phyloP scores from a whole-genome alignment of 2,329 filamentous ascomycete species.

The Chalaropsis ovoidea region DNA sequence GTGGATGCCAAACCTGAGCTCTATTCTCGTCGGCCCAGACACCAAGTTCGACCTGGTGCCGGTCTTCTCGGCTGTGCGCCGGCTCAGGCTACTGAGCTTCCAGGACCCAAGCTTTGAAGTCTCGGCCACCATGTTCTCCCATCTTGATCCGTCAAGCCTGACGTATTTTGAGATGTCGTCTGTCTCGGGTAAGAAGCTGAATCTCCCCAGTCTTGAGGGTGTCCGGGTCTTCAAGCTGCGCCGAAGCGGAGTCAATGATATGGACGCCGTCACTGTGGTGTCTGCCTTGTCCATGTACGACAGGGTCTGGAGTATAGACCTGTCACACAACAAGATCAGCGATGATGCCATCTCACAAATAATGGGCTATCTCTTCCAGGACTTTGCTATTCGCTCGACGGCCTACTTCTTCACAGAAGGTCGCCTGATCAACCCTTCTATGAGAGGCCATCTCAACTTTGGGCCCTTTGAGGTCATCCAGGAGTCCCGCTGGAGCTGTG shows the following conservation, averaged over 20 bases:
- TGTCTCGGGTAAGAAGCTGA: slow-evolving; percentile 41
- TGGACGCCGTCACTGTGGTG: slow-evolving; percentile 32
- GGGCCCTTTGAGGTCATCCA: slow-evolving; percentile 39
- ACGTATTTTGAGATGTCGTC: slow-evolving; percentile 40
- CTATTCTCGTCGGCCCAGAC: slow-evolving; percentile 7
- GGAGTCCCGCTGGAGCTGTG: slow-evolving; percentile 40
- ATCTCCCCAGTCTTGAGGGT: slow-evolving; percentile 36
- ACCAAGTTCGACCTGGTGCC: slow-evolving; percentile 18
- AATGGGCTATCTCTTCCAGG: slow-evolving; percentile 8
- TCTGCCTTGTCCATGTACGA: slow-evolving; percentile 25
- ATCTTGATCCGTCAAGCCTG: slow-evolving; percentile 33
- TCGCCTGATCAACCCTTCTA: slow-evolving; percentile 31
- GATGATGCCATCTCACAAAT: slow-evolving; percentile 32
- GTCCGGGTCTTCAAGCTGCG: slow-evolving; percentile 45
- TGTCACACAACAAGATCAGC: slow-evolving; percentile 43
- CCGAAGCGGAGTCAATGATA: slow-evolving; percentile 40
- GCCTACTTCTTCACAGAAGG: slow-evolving; percentile 40
- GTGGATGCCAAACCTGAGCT: slow-evolving; percentile 20
- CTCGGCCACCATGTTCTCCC: slow-evolving; percentile 32
- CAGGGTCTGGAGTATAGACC: slow-evolving; percentile 49
- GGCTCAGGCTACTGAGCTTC: slow-evolving; percentile 14
- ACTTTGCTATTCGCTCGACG: slow-evolving; percentile 19
- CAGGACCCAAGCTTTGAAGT: not conserved
- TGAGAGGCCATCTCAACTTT: slow-evolving; percentile 32
- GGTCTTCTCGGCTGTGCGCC: slow-evolving; percentile 10